Base-by-base conservation (phyloP, 179 eudicot species). In the Gypsophila paniculata region DNA sequence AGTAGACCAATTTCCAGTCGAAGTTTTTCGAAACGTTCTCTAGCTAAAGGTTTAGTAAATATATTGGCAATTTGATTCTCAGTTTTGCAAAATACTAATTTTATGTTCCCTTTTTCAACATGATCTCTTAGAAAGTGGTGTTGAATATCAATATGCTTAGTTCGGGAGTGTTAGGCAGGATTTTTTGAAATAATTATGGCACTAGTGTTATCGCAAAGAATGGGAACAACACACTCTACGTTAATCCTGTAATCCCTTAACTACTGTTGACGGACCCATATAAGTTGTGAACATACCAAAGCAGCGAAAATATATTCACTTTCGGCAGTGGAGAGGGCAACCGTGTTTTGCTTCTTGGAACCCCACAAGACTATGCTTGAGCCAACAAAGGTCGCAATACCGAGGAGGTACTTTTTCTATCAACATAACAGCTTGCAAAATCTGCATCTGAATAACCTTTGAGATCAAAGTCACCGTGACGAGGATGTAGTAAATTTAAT, bases 351-450 rank as follows among this genome's bases (percentile, higher is more conserved):
- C 8, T 57, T 57, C 13, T 57, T 51, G 19, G 61, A 18, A 5
- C 25, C 67, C 67, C 67, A 62, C 2, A 48, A 62, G 3, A 62
- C 15, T 7, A 62, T 11, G 34, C 46, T 26, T 2, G 46, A 17
- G 0, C 67, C 67, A 2, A 62, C 18, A 2, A 62, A 62, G 21
- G 36, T 36, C 1, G 67, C 22, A 13, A 34, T 34, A 15, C 67
- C 46, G 2, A n/a, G n/a, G 67, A 32, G 7, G 67, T 62, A 38
- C 67, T 62, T 17, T 62, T 62, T 62, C 67, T 32, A 11, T 62
- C 67, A 9, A 62, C 19, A 2, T 11, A 0, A 19, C 10, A 32
- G 29, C 67, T 48, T 6, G 67, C 67, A 62, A 34, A 65, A n/a
- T 64, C 52, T 3, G 53, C 52, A 64, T 64, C 52, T 34, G 15